Evolutionary conservation across 2,329 filamentous ascomycete genomes (phyloP), one percentile per base, ranked within the genome.

Genomic region (Leptographium lundbergii): DNA sequence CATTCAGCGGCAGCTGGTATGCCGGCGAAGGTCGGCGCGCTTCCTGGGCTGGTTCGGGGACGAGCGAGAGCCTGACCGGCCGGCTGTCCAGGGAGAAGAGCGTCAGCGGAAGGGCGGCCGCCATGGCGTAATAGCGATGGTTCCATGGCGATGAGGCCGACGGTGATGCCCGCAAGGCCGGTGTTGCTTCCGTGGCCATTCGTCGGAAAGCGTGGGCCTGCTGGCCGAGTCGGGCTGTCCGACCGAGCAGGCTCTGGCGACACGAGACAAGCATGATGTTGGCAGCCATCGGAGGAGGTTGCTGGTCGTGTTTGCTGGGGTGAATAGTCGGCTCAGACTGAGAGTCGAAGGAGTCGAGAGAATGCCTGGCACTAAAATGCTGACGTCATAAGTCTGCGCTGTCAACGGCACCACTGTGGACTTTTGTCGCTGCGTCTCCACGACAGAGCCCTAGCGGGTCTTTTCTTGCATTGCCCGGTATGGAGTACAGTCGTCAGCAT

Each of bases 1-100:
- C 66, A 57, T 71, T 42, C 39, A 65, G 19, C 0, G 63, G 63
- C n/a, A 61, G 61, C 32, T 22, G 51, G 25, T 32, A 51, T 13
- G 47, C 47, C 2, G 45, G 32, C 6, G 34, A 22, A 0, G 45
- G 53, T 2, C 34, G 42, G 9, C 13, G 53, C 14, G 4, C 13
- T n/a, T 32, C 22, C n/a, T 36, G 22, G 25, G 29, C 9, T 6
- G 6, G 22, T 36, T 22, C 9, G 4, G 29, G 34, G 24, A 19
- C 27, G 14, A 25, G 17, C 19, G 14, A 25, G 22, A 4, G 17
- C 1, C 6, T 19, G 1, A 32, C 6, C 6, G 27, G 24, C 6
- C n/a, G 24, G 27, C 10, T 42, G 34, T 60, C 55, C 14, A 52
- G 24, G 4, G 59, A 22, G 22, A 57, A 48, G 10, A 59, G 47